Conservation (phyloP, 148 eudicot species). For the Vaccinium myrtillus region DNA sequence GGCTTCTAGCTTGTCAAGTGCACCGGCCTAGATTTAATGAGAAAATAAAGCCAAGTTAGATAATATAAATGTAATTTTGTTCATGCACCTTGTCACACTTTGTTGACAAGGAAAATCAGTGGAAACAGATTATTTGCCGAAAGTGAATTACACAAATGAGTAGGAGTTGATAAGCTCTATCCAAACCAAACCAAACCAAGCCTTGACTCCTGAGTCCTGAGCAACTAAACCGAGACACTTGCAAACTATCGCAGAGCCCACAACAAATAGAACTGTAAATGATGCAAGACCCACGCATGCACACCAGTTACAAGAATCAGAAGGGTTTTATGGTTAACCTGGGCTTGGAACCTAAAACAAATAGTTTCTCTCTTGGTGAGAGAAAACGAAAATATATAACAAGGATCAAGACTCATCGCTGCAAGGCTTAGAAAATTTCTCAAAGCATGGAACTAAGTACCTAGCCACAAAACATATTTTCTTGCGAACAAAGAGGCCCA, state of each 20-base stretch:
- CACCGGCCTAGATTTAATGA: conserved; percentile 58
- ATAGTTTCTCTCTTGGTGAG: not conserved
- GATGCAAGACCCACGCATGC: not conserved
- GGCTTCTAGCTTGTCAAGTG: conserved; percentile 75
- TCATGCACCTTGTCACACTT: not conserved
- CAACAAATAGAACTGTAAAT: not conserved
- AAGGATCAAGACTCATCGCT: not conserved
- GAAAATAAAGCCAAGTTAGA: not conserved
- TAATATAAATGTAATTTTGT: not conserved
- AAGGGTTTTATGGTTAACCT: not conserved
- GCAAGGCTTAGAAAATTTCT: not conserved
- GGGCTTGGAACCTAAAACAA: not conserved
- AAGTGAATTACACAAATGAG: not conserved
- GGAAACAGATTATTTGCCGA: too few relatives aligned
- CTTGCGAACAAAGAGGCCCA: not conserved
- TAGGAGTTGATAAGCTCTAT: not conserved
- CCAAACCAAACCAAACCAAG: too few relatives aligned
- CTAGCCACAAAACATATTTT: not conserved
- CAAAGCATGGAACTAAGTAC: not conserved
- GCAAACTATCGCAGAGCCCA: not conserved
- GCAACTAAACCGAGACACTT: not conserved
- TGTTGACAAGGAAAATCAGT: not conserved
- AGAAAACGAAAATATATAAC: not conserved
- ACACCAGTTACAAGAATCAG: not conserved
- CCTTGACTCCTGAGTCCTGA: not conserved